Evolutionary conservation across 768 basidiomycete species (phyloP), one percentile per base, ranked within the genome.

Genomic region (Leccinum truebloodii): DNA sequence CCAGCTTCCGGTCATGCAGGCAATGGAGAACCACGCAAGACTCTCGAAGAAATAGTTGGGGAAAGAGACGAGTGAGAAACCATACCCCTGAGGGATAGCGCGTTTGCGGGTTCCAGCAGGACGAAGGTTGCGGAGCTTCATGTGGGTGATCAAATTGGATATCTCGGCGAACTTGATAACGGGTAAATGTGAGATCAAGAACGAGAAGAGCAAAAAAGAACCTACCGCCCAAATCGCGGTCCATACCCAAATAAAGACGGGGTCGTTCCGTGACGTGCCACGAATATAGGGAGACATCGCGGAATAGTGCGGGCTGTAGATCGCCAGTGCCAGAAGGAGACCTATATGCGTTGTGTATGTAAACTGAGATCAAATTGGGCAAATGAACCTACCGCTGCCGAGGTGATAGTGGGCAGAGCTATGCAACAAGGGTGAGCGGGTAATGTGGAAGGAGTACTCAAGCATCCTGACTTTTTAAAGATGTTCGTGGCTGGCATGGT

Each of bases 31-130:
- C 92, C 96, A 97, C 0, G 78, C 88, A 26, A 96, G 61, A 8
- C 78, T 81, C 76, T 99, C 97, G 69, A 95, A 98, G 71, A 92
- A 87, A 77, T 99, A 99, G 75, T 99, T 98, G 16, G 96, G 94
- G 79, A 84, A 90, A 6, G 92, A 90, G 44, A 95, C 83, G n/a
- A 84, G 76, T 57, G 86, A 79, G 77, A 98, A 99, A 6, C 95
- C 95, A 65, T 94, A 96, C 26, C 97, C 96, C n/a, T 80, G 76
- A 0, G 97, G 97, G 65, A 97, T 89, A n/a, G 83, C 88, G 52
- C 96, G 89, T 58, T 81, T 84, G 60, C 84, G 87, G 6, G 88
- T 83, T 16, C 92, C 93, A 24, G 83, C 78, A 0, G 96, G 94
- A 22, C 97, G 91, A 50, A 99, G 85, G 44, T 82, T 79, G 53